Evolutionary conservation across 73 alveolate species (phyloP), one percentile per base, ranked within the genome.

Genomic region (Blepharisma japonicum): DNA sequence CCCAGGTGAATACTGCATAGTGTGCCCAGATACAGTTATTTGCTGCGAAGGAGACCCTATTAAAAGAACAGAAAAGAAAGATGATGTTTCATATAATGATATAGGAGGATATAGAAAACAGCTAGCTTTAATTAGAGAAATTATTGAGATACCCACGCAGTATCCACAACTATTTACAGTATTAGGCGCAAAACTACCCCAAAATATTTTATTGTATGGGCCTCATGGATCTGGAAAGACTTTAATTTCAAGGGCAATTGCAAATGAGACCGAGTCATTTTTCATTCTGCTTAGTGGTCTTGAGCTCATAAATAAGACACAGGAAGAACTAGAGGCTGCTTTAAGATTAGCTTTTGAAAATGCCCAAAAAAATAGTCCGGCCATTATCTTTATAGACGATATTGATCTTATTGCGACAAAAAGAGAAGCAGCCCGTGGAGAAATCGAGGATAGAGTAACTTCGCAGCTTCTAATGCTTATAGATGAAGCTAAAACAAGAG

Each of bases 161-260:
- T 83, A 94, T 77, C 97, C 99, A 54, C 81, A 82, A 68, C 88
- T 83, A 68, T 92, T 88, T 68, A 87, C 83, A 48, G 79, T 83
- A 53, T 83, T 92, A 11, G 96, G 96, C 11, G 96, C 95, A 18
- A 90, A 84, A 87, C 83, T 88, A 8, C 98, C 98, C 18, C 79
- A 95, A 81, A 95, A 95, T 9, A 96, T 95, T n/a, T 84, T 92
- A 38, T 77, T 89, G 18, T 87, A 89, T 56, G 96, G 98, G 0
- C 96, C 98, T 23, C 99, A 99, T 38, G 99, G 99, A 21, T 89
- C 98, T 20, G 99, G 99, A 45, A 96, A 96, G 81, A 96, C 99
- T 38, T 81, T 96, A 56, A 83, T 94, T 66, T 98, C 97, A 5
- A 91, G 96, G 84, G 98, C 98, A 25, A 89, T 92, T 66, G 98